Evolutionary conservation across 805 yeast species (phyloP).

Genomic region (Saccharomycopsis selenospora): DNA sequence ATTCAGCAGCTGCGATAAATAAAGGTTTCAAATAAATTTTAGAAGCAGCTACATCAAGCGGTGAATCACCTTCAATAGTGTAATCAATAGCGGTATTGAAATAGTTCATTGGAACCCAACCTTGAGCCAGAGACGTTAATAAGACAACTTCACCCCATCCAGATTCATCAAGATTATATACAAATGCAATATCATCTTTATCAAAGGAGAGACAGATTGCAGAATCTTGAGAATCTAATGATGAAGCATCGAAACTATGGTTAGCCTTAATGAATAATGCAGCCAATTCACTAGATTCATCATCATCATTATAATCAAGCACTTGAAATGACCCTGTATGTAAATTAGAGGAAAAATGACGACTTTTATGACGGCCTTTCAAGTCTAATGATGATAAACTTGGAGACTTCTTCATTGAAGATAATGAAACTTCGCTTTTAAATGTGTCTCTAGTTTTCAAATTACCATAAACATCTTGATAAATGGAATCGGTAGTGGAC

Average conservation of each 20-base stretch:
- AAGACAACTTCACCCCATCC: conserved; percentile 88
- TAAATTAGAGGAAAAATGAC: conserved; percentile 16
- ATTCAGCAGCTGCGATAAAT: conserved; percentile 57
- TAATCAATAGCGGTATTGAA: conserved; percentile 41
- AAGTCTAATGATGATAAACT: conserved; percentile 17
- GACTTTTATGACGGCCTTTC: conserved; percentile 16
- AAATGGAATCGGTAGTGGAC: conserved; percentile 18
- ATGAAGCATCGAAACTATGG: conserved; percentile 50
- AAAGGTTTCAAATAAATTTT: conserved; percentile 48
- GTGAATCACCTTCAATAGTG: conserved; percentile 14
- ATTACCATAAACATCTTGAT: conserved; percentile 19
- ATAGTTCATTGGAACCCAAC: conserved; percentile 85
- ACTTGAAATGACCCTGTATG: conserved; percentile 10
- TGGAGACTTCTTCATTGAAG: conserved; percentile 18
- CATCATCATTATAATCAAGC: conserved; percentile 3
- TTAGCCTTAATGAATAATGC: conserved; percentile 49
- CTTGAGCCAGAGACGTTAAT: conserved; percentile 53
- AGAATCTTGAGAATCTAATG: conserved; percentile 59
- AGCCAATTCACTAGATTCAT: conserved; percentile 30
- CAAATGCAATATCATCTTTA: conserved; percentile 65
- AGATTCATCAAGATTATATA: conserved; percentile 69
- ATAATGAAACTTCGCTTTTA: conserved; percentile 14
- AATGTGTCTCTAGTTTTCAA: conserved; percentile 11
- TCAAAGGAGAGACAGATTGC: conserved; percentile 69
- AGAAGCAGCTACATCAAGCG: conserved; percentile 32